Base-by-base conservation (phyloP, 1,284 basidiomycete genomes). In the Pseudozyma pruni region DNA sequence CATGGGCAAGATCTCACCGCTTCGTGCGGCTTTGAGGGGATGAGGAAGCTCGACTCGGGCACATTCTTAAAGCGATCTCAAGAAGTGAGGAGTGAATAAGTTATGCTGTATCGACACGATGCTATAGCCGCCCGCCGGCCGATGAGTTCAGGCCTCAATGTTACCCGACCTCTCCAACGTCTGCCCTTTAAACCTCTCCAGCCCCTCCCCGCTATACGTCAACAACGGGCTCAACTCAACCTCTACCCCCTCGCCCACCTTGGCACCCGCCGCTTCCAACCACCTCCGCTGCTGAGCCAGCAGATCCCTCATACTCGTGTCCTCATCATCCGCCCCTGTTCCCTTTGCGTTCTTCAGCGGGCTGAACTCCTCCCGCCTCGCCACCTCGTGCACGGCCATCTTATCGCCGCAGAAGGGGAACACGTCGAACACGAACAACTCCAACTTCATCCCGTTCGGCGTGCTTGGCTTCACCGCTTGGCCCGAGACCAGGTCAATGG, bases 401-500 rank as follows among this genome's bases (percentile, higher is more conserved):
- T 68, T 47, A 43, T 64, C 59, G 53, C 85, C 86, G 41, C 92
- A 92, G 85, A 89, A 94, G 7, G 96, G 95, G 86, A 99, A 98
- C 45, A 99, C 96, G 84, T 99, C 95, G 80, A 98, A 99, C 47
- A 99, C 91, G 84, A 98, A 99, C 84, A 97, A 86, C 84, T 99
- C 96, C 72, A 99, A 88, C 85, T 99, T 99, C 92, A 98, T 96
- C 57, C 96, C 96, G 83, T 98, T 98, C n/a, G 93, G 92, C 80
- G 89, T 89, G 55, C 84, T 84, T 6, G 95, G 94, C 83, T 94
- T 95, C 82, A 93, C 83, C 3, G 81, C 43, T 49, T 84, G 78
- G 43, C 86, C 83, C 44, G 91, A 79, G 9, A 46, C 22, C 8
- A 78, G 72, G 37, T 78, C 79, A 69, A 95, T 85, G 73, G 90